Percentiles rank a stretch among this genome's conserved stretches.
These are phyloP conservation scores for Prunella vulgaris DNA, from an alignment of 257 asterid genomes.

Conservation along the genomic window DNA sequence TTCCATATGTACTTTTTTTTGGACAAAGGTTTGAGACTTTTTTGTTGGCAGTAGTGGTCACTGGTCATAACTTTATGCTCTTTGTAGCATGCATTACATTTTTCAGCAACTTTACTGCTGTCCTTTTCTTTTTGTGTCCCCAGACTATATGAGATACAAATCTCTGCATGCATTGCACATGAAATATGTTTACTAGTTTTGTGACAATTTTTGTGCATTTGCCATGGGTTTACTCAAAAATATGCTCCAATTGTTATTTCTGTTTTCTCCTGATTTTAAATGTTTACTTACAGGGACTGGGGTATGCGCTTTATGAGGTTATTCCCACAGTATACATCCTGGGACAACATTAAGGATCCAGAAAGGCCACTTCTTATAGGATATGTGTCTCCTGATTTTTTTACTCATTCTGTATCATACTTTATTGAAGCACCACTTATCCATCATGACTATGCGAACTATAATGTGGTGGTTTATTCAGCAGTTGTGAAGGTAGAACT, in stretches of 20 bases:
- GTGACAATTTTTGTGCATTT: background rate
- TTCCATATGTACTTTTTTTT: background rate
- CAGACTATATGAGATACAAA: background rate
- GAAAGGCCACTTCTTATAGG: slow-evolving; percentile 83
- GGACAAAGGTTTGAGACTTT: background rate
- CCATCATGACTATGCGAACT: slow-evolving; percentile 67
- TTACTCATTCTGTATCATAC: slow-evolving; percentile 97
- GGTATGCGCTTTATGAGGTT: slow-evolving; percentile 92
- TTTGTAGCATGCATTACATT: slow-evolving; percentile 1
- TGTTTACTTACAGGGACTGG: slow-evolving; percentile 77
- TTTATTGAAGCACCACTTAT: slow-evolving; percentile 89
- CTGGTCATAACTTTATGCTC: background rate
- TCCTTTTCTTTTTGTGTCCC: background rate
- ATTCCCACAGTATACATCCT: slow-evolving; percentile 73
- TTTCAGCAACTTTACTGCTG: background rate
- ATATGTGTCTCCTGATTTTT: slow-evolving; percentile 99
- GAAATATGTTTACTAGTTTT: background rate
- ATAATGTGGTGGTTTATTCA: slow-evolving; percentile 92
- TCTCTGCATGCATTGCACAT: background rate
- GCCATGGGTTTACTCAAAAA: background rate
- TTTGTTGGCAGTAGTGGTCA: background rate
- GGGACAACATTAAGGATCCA: slow-evolving; percentile 91
- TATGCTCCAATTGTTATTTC: background rate
- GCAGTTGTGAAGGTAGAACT: slow-evolving; percentile 91
- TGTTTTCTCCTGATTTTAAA: slow-evolving; percentile 22